phyloP scores from a whole-genome alignment of 306 rosid genomes.

The Quercus aquifolioides region DNA sequence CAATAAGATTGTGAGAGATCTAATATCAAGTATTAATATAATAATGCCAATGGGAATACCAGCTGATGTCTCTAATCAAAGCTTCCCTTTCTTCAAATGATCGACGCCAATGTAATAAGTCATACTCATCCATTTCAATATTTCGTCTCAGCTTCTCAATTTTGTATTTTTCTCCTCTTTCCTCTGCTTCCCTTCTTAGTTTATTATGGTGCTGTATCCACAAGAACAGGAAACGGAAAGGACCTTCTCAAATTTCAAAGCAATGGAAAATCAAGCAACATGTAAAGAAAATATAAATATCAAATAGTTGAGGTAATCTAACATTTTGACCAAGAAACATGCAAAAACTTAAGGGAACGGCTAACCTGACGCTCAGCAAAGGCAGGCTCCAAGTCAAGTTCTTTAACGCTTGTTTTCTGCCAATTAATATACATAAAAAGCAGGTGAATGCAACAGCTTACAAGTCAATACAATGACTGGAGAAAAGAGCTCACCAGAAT shows the following conservation, averaged over 20 bases:
- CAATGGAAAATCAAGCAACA: neutral
- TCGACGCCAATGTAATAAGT: constrained; percentile 84
- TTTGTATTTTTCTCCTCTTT: constrained; percentile 77
- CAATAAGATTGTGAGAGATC: neutral
- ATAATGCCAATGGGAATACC: constrained; percentile 39
- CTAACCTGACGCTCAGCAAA: constrained; percentile 86
- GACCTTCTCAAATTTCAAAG: constrained; percentile 5
- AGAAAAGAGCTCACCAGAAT: constrained; percentile 59
- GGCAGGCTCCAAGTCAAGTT: constrained; percentile 89
- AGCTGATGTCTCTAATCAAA: constrained; percentile 84
- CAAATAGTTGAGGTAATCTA: neutral
- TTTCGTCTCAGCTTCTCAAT: constrained; percentile 67
- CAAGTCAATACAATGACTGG: constrained; percentile 13
- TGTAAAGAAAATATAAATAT: neutral
- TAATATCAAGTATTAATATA: neutral
- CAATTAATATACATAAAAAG: constrained; percentile 25
- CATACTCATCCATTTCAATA: constrained; percentile 94
- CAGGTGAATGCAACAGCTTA: constrained; percentile 25
- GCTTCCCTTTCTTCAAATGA: constrained; percentile 94
- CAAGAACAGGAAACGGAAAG: neutral
- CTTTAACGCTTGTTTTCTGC: constrained; percentile 90
- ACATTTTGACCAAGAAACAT: constrained; percentile 4
- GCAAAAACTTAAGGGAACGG: constrained; percentile 7
- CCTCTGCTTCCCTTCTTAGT: constrained; percentile 57
- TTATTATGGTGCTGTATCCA: constrained; percentile 49